Evolutionary conservation across 768 basidiomycete genomes (phyloP).

Genomic region (Rhizopogon rudus): DNA sequence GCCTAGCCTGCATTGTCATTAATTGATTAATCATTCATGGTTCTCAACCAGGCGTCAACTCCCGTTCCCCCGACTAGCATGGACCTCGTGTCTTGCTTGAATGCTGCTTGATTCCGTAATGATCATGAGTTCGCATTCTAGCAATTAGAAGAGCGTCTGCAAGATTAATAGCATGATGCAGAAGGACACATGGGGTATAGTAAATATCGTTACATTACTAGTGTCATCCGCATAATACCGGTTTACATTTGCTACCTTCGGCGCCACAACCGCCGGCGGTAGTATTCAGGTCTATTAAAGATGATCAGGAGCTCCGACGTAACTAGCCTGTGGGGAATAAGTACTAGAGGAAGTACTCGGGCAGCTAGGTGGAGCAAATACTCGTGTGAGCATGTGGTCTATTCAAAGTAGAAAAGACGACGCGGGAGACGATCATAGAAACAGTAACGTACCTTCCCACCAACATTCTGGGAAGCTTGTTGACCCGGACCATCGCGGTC

Average conservation of each 20-base stretch:
- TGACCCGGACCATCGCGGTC: slow-evolving; percentile 86
- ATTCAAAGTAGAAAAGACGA: not conserved
- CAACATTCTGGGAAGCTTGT: slow-evolving; percentile 66
- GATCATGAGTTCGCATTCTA: not conserved
- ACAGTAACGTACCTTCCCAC: slow-evolving; percentile 54
- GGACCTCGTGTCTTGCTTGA: not conserved
- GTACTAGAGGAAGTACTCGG: slow-evolving; percentile 69
- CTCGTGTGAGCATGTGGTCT: not conserved
- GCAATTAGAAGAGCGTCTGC: not conserved
- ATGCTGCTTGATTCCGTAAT: not conserved
- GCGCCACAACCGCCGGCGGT: slow-evolving; percentile 6
- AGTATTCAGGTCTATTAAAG: slow-evolving; percentile 3
- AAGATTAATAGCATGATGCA: slow-evolving; percentile 3
- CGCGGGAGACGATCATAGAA: not conserved
- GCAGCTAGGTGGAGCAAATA: slow-evolving; percentile 43
- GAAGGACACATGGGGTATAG: slow-evolving; percentile 1
- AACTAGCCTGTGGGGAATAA: not conserved
- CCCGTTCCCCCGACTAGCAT: not conserved
- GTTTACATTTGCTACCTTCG: slow-evolving; percentile 5
- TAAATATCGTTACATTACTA: slow-evolving; percentile 1
- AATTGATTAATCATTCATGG: not conserved
- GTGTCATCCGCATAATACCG: not conserved
- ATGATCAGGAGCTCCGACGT: not conserved
- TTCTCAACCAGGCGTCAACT: not conserved
- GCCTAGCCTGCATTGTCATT: not conserved